phyloP scores from a whole-genome alignment of 1,284 basidiomycete genomes.

The Leccinum pachyderme region DNA sequence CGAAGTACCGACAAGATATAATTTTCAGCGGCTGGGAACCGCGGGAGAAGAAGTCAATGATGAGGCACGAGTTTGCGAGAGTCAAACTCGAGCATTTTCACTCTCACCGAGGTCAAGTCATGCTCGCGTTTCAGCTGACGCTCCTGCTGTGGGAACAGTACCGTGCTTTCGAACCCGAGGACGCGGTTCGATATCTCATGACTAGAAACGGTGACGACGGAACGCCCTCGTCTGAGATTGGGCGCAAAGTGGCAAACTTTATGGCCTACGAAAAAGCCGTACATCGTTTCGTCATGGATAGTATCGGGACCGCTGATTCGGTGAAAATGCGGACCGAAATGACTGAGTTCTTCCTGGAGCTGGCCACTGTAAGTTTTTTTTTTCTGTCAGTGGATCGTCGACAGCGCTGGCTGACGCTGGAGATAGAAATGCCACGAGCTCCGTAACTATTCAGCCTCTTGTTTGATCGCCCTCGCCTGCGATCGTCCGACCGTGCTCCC shows the following conservation, averaged over 20 bases:
- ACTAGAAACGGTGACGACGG: slow-evolving; percentile 22
- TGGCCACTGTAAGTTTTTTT: slow-evolving; percentile 37
- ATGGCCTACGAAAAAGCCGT: slow-evolving; percentile 39
- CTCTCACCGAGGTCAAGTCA: slow-evolving; percentile 35
- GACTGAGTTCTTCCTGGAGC: slow-evolving; percentile 43
- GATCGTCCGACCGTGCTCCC: slow-evolving; percentile 35
- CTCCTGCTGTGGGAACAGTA: slow-evolving; percentile 37
- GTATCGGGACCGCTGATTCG: slow-evolving; percentile 33
- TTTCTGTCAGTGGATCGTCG: not conserved
- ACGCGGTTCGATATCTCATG: slow-evolving; percentile 40
- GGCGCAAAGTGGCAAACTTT: slow-evolving; percentile 29
- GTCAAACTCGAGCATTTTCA: slow-evolving; percentile 35
- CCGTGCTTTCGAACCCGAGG: slow-evolving; percentile 40
- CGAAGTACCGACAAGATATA: slow-evolving; percentile 20
- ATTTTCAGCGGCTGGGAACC: slow-evolving; percentile 30
- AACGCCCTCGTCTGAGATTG: slow-evolving; percentile 26
- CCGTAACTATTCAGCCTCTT: slow-evolving; percentile 44
- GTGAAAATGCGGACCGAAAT: slow-evolving; percentile 23
- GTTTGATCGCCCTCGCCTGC: slow-evolving; percentile 38
- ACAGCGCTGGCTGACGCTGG: slow-evolving; percentile 1
- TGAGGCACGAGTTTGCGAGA: slow-evolving; percentile 22
- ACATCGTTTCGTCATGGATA: slow-evolving; percentile 39
- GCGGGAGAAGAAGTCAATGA: slow-evolving; percentile 29
- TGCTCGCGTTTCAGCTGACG: slow-evolving; percentile 45
- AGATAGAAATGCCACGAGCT: slow-evolving; percentile 42